phyloP scores from a whole-genome alignment of 805 yeast genomes.

The Cyberlindnera americana region DNA sequence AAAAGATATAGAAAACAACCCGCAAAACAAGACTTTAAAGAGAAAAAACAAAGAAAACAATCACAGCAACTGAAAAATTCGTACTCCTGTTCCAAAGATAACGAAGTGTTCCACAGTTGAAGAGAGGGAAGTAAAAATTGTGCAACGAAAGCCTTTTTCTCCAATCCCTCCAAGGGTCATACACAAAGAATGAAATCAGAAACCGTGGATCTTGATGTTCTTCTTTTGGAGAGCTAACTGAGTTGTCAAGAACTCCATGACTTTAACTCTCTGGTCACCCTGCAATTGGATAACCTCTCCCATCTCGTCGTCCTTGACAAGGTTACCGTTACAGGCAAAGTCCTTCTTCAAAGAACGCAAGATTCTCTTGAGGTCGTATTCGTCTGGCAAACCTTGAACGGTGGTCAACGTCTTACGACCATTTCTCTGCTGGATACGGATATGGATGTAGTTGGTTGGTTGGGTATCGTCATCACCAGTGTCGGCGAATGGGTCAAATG shows the following conservation, averaged over 20 bases:
- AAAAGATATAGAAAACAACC: too few relatives aligned
- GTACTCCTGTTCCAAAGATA: too few relatives aligned
- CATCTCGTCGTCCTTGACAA: conserved; percentile 92
- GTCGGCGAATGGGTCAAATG: conserved; percentile 97
- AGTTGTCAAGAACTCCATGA: conserved; percentile 83
- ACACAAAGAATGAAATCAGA: conserved; percentile 57
- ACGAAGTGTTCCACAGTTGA: too few relatives aligned
- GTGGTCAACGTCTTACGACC: conserved; percentile 98
- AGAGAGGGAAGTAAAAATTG: too few relatives aligned
- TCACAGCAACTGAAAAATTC: too few relatives aligned
- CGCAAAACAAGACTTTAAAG: too few relatives aligned
- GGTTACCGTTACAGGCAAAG: conserved; percentile 98
- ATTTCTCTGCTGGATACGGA: conserved; percentile 99
- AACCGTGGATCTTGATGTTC: conserved; percentile 97
- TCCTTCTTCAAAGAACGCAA: conserved; percentile 93
- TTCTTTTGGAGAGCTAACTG: conserved; percentile 90
- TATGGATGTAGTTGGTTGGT: conserved; percentile 92
- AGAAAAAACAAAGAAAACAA: too few relatives aligned
- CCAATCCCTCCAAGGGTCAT: not conserved
- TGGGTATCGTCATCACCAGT: conserved; percentile 99
- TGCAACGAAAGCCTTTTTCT: not conserved
- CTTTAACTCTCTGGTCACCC: conserved; percentile 98
- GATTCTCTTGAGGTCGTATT: conserved; percentile 91
- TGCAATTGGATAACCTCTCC: conserved; percentile 97
- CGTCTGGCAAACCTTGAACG: conserved; percentile 94